Conservation (phyloP, 331 rosid species). For the Quercus tomentella region DNA sequence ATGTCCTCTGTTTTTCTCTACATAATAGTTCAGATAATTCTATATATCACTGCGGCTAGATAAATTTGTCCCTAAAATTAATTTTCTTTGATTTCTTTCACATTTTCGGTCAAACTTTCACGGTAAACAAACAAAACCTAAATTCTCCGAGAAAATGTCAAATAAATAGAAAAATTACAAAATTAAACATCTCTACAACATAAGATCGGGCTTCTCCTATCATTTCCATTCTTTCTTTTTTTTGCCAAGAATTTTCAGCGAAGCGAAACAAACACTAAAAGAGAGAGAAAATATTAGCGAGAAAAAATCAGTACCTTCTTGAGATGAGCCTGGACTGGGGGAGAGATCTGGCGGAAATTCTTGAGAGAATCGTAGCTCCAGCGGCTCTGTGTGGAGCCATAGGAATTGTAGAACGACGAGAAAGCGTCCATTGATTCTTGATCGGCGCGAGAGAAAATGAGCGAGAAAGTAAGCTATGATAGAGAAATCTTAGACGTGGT, state of each 20-base stretch:
- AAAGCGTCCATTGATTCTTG: conserved; percentile 51
- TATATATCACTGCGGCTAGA: neutral
- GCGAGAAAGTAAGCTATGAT: neutral
- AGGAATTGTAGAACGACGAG: conserved; percentile 65
- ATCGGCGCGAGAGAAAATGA: neutral
- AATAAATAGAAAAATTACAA: neutral
- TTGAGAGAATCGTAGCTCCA: conserved; percentile 78
- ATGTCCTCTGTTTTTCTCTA: neutral
- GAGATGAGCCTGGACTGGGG: conserved; percentile 75
- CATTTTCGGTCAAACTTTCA: too few relatives aligned
- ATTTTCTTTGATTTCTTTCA: neutral
- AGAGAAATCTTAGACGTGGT: too few relatives aligned
- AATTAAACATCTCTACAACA: neutral
- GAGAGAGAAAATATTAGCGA: neutral
- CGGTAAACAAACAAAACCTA: too few relatives aligned
- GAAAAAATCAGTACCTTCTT: conserved; percentile 43
- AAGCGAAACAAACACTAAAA: neutral
- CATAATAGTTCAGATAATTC: neutral
- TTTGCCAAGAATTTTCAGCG: neutral
- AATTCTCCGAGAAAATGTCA: neutral
- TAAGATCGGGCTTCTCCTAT: neutral
- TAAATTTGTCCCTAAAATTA: neutral
- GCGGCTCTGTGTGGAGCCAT: conserved; percentile 45
- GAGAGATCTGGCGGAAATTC: conserved; percentile 78
- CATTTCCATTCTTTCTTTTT: neutral